Percentiles rank a stretch among this genome's conserved stretches.
These are phyloP conservation scores for Cladorrhinum samala DNA, from an alignment of 495 filamentous ascomycete species.

Conservation along the genomic window DNA sequence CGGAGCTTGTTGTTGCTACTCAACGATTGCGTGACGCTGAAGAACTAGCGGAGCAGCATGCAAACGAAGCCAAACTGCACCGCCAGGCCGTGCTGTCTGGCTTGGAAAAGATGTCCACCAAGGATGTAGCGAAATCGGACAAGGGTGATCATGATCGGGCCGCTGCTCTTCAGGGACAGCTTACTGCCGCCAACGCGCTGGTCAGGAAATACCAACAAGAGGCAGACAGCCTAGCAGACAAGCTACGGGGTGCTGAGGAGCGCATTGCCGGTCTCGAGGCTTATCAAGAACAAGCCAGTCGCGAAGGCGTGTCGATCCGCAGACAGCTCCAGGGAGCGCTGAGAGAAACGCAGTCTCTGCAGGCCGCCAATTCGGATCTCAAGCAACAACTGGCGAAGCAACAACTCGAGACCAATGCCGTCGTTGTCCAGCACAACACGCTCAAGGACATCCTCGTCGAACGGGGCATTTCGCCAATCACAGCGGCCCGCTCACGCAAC, in stretches of 20 bases:
- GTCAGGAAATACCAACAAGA: slow-evolving; percentile 83
- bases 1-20: slow-evolving; percentile 70
- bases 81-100: slow-evolving; percentile 77
- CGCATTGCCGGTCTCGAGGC: slow-evolving; percentile 92
- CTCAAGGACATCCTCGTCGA: slow-evolving; percentile 89
- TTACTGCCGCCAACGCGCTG: slow-evolving; percentile 68
- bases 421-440: slow-evolving; percentile 83
- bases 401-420: slow-evolving; percentile 81
- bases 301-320: slow-evolving; percentile 82
- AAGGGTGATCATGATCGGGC: slow-evolving; percentile 70
- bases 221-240: slow-evolving; percentile 83
- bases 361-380: slow-evolving; percentile 70
- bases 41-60: slow-evolving; percentile 81
- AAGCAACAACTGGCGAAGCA: slow-evolving; percentile 72
- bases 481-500: slow-evolving; percentile 39
- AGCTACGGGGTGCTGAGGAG: slow-evolving; percentile 86
- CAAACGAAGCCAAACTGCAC: slow-evolving; percentile 80
- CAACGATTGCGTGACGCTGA: slow-evolving; percentile 79
- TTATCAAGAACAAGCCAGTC: slow-evolving; percentile 92
- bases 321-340: slow-evolving; percentile 80
- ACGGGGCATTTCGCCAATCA: slow-evolving; percentile 68
- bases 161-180: slow-evolving; percentile 67
- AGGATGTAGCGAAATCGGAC: slow-evolving; percentile 43
- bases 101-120: slow-evolving; percentile 61
- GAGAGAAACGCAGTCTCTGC: slow-evolving; percentile 69